These are phyloP conservation scores for Zymoseptoria tritici DNA, from an alignment of 2,329 filamentous ascomycete species.

Conservation along the genomic window DNA sequence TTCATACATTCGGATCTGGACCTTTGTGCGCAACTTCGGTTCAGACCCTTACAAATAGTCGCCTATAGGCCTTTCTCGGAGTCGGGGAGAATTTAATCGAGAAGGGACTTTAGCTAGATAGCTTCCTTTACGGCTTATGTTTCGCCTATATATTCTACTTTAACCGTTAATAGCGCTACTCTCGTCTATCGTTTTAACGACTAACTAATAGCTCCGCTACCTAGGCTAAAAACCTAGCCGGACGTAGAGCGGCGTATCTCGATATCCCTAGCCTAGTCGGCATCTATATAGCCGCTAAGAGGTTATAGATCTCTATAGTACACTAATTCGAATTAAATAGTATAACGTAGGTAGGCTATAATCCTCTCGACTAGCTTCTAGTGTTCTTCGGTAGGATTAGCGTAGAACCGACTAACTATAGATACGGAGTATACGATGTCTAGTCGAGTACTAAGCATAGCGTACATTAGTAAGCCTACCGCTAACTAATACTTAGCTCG, in stretches of 20 bases:
- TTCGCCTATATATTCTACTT: constrained; percentile 20
- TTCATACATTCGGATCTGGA: too few relatives aligned
- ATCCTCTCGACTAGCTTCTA: constrained; percentile 7
- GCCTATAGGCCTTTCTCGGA: constrained; percentile 1
- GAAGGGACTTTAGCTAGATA: constrained; percentile 11
- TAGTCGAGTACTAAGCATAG: constrained; percentile 8
- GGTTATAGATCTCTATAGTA: constrained; percentile 5
- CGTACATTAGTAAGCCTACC: too few relatives aligned
- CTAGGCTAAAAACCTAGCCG: constrained; percentile 9
- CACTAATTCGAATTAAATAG: constrained; percentile 6
- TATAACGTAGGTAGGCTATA: constrained; percentile 7
- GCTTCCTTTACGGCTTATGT: constrained; percentile 18
- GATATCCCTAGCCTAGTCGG: constrained; percentile 14
- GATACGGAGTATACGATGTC: constrained; percentile 18
- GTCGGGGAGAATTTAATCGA: too few relatives aligned
- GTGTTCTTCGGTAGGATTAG: constrained; percentile 11
- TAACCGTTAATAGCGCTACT: constrained; percentile 16
- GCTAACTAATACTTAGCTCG: too few relatives aligned
- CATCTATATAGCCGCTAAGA: constrained; percentile 17
- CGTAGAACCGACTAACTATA: constrained; percentile 6
- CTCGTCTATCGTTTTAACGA: constrained; percentile 16
- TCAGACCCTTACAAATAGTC: too few relatives aligned
- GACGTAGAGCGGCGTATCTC: constrained; percentile 9
- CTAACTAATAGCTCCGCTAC: constrained; percentile 10
- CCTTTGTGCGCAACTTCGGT: too few relatives aligned